Conservation (phyloP, 805 yeast genomes). For the Ogataea neopini region DNA sequence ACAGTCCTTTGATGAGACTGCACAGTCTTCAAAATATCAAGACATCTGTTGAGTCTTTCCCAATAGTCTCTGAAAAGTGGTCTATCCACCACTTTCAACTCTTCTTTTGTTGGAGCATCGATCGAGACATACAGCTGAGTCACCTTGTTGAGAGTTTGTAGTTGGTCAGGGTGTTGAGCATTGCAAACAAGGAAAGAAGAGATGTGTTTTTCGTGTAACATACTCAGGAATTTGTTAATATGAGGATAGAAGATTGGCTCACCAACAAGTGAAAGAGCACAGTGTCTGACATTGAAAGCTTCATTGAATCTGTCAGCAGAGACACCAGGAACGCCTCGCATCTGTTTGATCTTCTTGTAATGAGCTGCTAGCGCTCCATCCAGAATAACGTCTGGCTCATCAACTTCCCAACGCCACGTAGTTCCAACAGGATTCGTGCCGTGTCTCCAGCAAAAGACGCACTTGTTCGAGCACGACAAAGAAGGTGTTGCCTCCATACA, state of each 20-base stretch:
- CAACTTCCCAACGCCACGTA: slow-evolving; percentile 95
- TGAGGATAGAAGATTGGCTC: slow-evolving; percentile 94
- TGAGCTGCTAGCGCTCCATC: slow-evolving; percentile 89
- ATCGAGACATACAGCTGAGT: slow-evolving; percentile 91
- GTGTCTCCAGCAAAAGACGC: slow-evolving; percentile 97
- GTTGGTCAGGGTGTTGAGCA: slow-evolving; percentile 92
- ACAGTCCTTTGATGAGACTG: slow-evolving; percentile 89
- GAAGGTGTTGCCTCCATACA: slow-evolving; percentile 98
- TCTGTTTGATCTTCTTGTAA: slow-evolving; percentile 86
- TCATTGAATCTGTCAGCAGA: slow-evolving; percentile 87
- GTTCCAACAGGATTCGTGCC: slow-evolving; percentile 97
- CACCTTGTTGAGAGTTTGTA: slow-evolving; percentile 67
- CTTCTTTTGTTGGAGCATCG: slow-evolving; percentile 86
- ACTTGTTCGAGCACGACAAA: slow-evolving; percentile 88
- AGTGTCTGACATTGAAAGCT: slow-evolving; percentile 85
- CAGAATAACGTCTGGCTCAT: slow-evolving; percentile 79
- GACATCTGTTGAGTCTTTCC: slow-evolving; percentile 81
- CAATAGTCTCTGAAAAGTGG: slow-evolving; percentile 90
- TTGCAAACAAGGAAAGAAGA: slow-evolving; percentile 90
- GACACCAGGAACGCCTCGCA: slow-evolving; percentile 95
- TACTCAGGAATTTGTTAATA: slow-evolving; percentile 77
- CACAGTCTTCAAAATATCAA: slow-evolving; percentile 71
- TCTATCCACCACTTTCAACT: slow-evolving; percentile 80
- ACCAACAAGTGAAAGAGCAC: slow-evolving; percentile 91
- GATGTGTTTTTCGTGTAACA: slow-evolving; percentile 78